These are phyloP conservation scores for Periconia sp. DNA, from an alignment of 2,329 filamentous ascomycete species.

Conservation along the genomic window DNA sequence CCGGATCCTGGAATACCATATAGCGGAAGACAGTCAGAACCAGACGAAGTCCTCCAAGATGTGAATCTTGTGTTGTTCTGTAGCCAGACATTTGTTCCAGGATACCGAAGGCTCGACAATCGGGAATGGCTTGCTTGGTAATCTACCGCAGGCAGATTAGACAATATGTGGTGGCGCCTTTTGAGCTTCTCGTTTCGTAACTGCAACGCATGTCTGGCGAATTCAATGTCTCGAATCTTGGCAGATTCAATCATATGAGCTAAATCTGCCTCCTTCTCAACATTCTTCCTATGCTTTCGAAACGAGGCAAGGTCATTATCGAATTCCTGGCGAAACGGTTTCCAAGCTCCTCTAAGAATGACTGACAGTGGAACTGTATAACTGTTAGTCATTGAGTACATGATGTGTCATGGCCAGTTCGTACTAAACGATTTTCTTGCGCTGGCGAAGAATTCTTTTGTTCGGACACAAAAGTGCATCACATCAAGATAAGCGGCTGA, in stretches of 20 bases:
- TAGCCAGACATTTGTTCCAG: slow-evolving; percentile 22
- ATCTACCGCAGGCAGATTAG: slow-evolving; percentile 12
- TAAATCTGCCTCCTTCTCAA: slow-evolving; percentile 22
- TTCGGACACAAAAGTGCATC: slow-evolving; percentile 17
- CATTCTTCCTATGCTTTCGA: slow-evolving; percentile 17
- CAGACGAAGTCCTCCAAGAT: slow-evolving; percentile 8
- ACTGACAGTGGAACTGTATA: slow-evolving; percentile 16
- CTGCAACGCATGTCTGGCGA: slow-evolving; percentile 16
- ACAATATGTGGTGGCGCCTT: slow-evolving; percentile 14
- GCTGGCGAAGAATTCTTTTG: slow-evolving; percentile 20
- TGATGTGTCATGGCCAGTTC: not conserved
- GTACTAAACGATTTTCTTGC: slow-evolving; percentile 15
- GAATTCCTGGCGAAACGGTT: slow-evolving; percentile 18
- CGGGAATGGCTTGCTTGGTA: slow-evolving; percentile 18
- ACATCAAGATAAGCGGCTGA: slow-evolving; percentile 23
- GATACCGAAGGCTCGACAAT: slow-evolving; percentile 8
- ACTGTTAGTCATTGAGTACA: not conserved
- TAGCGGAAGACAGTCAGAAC: slow-evolving; percentile 19
- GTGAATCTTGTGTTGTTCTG: slow-evolving; percentile 5
- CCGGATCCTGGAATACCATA: slow-evolving; percentile 31
- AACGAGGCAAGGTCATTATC: slow-evolving; percentile 21
- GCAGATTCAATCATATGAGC: slow-evolving; percentile 27
- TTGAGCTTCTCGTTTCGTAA: slow-evolving; percentile 13
- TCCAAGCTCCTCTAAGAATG: slow-evolving; percentile 21
- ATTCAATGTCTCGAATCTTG: slow-evolving; percentile 14